These are phyloP conservation scores for Psophocarpus tetragonolobus DNA, from an alignment of 306 rosid species.

Conservation along the genomic window DNA sequence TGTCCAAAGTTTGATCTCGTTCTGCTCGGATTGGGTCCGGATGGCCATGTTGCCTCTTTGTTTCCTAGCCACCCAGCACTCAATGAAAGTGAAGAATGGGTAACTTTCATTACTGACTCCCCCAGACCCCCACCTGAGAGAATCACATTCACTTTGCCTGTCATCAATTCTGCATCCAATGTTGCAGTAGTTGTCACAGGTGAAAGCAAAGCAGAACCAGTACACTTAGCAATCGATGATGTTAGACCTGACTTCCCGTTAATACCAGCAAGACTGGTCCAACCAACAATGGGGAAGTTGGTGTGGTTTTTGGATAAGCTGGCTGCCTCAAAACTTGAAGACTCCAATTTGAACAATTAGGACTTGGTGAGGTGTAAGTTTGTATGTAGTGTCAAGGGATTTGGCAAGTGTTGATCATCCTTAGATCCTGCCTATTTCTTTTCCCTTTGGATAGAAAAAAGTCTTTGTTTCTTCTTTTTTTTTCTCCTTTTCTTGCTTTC, in stretches of 20 bases:
- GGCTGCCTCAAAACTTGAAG: conserved; percentile 83
- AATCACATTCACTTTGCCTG: conserved; percentile 94
- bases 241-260: conserved; percentile 49
- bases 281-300: conserved; percentile 77
- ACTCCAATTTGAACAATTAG: conserved; percentile 57
- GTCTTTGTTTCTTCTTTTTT: conserved; percentile 58
- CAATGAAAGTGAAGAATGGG: conserved; percentile 80
- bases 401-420: conserved; percentile 46
- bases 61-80: conserved; percentile 81
- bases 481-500: conserved; percentile 47
- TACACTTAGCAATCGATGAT: conserved; percentile 65
- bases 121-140: conserved; percentile 98
- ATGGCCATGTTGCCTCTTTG: conserved; percentile 89
- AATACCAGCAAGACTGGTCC: conserved; percentile 80
- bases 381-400: conserved; percentile 62
- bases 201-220: conserved; percentile 77
- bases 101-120: conserved; percentile 86
- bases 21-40: conserved; percentile 90
- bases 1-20: conserved; percentile 97
- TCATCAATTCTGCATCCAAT: conserved; percentile 92
- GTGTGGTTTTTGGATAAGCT: conserved; percentile 90
- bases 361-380: conserved; percentile 53
- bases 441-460: conserved; percentile 38
- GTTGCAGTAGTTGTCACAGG: conserved; percentile 74
- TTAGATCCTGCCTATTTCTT: conserved; percentile 33